Evolutionary conservation across 2,329 filamentous ascomycete genomes (phyloP), one percentile per base, ranked within the genome.

Genomic region (Chaetomium sp.): DNA sequence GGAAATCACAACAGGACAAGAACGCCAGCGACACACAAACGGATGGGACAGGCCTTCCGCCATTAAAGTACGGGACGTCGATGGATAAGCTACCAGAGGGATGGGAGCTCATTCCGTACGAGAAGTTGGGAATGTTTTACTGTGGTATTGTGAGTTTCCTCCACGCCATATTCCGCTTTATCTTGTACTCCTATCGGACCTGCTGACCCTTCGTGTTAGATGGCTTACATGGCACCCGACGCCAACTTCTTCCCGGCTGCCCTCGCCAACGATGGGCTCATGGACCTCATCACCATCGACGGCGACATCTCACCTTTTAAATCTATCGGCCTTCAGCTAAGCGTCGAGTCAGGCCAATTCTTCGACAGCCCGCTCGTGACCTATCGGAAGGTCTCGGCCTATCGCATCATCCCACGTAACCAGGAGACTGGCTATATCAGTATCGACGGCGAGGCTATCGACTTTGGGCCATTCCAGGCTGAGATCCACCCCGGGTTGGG

Each of bases 61-160:
- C 79, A 5, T 74, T 97, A 40, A 79, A 81, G 64, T 95, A 89
- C 65, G 94, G 94, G 49, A 92, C 89, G 0, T 75, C 94, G 56
- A 81, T 83, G 51, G 89, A 95, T 63, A 78, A 86, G 12, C 69
- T 97, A 0, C 91, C 91, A 0, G 74, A 80, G 1, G 86, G 82
- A 46, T 99, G 94, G 91, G 79, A 87, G 58, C 73, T 87, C 19
- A 73, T 87, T 3, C 82, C 87, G 0, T 81, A 87, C 60, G 84
- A 94, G 59, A 89, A 86, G 35, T 76, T 99, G 54, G 91, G 91
- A 47, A 96, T 89, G 66, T 95, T 99, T 69, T 97, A 95, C 72
- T 88, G 86, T 36, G 94, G 94, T 59, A 99, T 96, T 69, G 84
- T 86, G 67, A 74, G 82, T 74, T n/a, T 42, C 19, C 6, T 19